These are phyloP conservation scores for Myxozyma sirexii DNA, from an alignment of 805 yeast species.

Conservation along the genomic window DNA sequence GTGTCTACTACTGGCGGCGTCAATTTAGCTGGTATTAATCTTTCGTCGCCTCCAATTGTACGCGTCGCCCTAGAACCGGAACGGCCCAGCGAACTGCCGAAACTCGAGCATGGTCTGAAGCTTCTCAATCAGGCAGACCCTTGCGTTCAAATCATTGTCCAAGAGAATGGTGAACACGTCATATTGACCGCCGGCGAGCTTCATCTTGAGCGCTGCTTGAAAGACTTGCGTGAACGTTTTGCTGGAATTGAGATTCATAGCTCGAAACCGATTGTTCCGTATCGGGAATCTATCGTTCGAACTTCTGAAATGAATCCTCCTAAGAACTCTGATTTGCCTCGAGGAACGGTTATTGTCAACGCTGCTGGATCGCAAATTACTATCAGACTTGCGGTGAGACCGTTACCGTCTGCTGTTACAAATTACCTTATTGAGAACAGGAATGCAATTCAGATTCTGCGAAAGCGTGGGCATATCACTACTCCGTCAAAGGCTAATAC, in stretches of 20 bases:
- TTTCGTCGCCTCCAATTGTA: constrained; percentile 78
- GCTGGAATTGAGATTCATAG: constrained; percentile 85
- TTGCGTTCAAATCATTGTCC: constrained; percentile 82
- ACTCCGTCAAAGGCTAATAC: neutral
- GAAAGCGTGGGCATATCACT: constrained; percentile 10
- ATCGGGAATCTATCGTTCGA: constrained; percentile 74
- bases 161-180: constrained; percentile 91
- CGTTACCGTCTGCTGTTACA: constrained; percentile 57
- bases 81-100: constrained; percentile 76
- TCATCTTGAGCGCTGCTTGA: constrained; percentile 91
- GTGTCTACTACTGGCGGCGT: constrained; percentile 64
- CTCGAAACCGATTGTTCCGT: constrained; percentile 94
- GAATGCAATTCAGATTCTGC: constrained; percentile 20
- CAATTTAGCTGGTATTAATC: constrained; percentile 74
- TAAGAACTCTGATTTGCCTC: constrained; percentile 49
- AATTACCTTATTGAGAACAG: constrained; percentile 48
- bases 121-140: constrained; percentile 89
- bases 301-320: constrained; percentile 56
- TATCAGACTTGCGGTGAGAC: constrained; percentile 50
- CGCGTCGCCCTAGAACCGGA: constrained; percentile 95
- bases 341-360: constrained; percentile 48
- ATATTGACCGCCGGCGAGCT: constrained; percentile 95
- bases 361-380: constrained; percentile 55
- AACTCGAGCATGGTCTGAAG: constrained; percentile 75
- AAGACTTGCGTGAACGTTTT: constrained; percentile 86